Base-by-base conservation (phyloP, 2,329 filamentous ascomycete species). In the Epichloe bromicola region DNA sequence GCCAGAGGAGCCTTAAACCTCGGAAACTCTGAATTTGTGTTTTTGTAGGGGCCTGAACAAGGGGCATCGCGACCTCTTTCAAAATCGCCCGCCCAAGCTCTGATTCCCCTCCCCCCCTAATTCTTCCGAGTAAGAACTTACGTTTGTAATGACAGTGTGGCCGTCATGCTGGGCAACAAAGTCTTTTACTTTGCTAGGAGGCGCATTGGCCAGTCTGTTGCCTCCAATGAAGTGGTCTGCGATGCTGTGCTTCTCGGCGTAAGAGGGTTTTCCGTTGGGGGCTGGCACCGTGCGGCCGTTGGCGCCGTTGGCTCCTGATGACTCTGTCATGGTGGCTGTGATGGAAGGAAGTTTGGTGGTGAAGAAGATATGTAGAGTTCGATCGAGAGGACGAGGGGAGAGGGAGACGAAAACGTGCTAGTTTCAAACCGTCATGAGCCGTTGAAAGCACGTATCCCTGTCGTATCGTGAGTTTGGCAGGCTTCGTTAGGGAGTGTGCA, bases 131-230 rank as follows among this genome's bases (percentile, higher is more conserved):
- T 40, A 23, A 11, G 10, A 44, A 69, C 88, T 76, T 71, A 97
- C 93, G 67, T 90, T 97, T 64, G 88, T 95, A 66, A 98, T 98
- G 68, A 97, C 91, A 19, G 93, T 97, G 77, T 98, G 93, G 55
- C 93, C 93, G 64, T 90, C 87, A 69, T 95, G 78, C 54, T 79
- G 76, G 49, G 86, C 81, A 46, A 98, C 91, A 72, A 97, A 98
- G 70, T 98, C 91, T 78, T 95, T 97, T 56, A 98, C 88, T 64
- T 83, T 85, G 67, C 90, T 85, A 38, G 89, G 79, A 43, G 86
- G 72, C 48, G 93, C 93, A 65, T 85, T 85, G 57, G 82, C 82
- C 57, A 98, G 72, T 65, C 83, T 80, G 74, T 95, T 96, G 57
- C 93, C 91, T 62, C 93, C 93, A 68, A 97, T 95, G 72, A 97